Evolutionary conservation across 2,329 filamentous ascomycete species (phyloP).

Genomic region (Fusarium anguioides): DNA sequence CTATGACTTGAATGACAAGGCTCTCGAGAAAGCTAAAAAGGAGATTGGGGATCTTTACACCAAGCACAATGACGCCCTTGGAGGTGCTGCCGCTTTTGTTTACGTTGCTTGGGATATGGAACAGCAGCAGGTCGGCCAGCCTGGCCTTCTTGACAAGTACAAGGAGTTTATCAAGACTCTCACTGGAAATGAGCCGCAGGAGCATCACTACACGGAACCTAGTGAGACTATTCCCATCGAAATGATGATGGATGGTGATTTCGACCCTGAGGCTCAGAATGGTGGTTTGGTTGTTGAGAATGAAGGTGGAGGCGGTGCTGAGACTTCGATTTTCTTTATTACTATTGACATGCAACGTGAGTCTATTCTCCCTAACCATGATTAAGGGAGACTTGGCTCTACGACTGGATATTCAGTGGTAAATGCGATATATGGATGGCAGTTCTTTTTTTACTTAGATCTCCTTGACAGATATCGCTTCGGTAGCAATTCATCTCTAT

Average conservation of each 20-base stretch:
- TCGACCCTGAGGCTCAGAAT: no score
- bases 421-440: no score
- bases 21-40: neutral
- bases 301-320: neutral
- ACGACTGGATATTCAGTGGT: neutral
- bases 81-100: neutral
- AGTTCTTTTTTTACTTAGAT: neutral
- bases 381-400: no score
- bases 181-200: neutral
- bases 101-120: neutral
- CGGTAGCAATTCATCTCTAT: no score
- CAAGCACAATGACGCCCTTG: neutral
- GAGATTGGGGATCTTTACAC: neutral
- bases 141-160: neutral
- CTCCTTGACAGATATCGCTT: no score
- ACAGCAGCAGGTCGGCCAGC: neutral
- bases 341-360: neutral
- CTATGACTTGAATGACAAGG: neutral
- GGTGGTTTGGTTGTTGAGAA: conserved; percentile 2
- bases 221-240: neutral
- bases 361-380: neutral
- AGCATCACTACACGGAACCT: neutral
- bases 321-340: neutral
- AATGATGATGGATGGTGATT: no score
- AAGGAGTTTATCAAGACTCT: neutral